These are phyloP conservation scores for Mrakia gelida DNA, from an alignment of 768 basidiomycete species.

Conservation along the genomic window DNA sequence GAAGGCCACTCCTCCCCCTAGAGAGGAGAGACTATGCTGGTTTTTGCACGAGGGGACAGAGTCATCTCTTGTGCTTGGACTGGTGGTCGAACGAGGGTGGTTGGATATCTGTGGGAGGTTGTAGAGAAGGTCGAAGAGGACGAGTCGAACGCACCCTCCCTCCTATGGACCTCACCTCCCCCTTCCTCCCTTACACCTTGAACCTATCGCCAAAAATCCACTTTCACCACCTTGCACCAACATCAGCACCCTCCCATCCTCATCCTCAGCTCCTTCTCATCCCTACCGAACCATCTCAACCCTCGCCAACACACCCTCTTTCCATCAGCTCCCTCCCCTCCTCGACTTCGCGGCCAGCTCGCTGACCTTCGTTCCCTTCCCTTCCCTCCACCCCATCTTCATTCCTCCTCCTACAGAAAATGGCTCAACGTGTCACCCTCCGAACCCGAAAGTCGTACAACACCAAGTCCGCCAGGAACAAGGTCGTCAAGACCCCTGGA, in stretches of 20 bases:
- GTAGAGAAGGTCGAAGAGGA: background rate
- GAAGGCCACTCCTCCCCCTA: background rate
- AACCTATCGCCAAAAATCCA: conserved; percentile 15
- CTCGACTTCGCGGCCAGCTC: background rate
- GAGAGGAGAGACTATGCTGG: background rate
- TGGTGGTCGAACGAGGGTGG: background rate
- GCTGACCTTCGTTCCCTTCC: background rate
- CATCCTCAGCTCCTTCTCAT: background rate
- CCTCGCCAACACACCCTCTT: background rate
- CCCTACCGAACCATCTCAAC: background rate
- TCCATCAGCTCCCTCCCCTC: background rate
- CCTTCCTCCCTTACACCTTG: background rate
- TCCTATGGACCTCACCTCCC: background rate
- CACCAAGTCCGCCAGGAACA: conserved; percentile 92
- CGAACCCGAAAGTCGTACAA: conserved; percentile 98
- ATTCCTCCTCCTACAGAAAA: conserved; percentile 44
- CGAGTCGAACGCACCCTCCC: background rate
- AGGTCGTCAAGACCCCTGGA: conserved; percentile 87
- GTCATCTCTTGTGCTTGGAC: background rate
- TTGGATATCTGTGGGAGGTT: background rate
- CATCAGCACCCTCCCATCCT: background rate
- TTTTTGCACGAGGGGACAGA: background rate
- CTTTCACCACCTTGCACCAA: too few relatives aligned
- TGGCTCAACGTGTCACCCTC: conserved; percentile 99
- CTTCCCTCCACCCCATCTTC: background rate